These are phyloP conservation scores for Eimeria maxima DNA, from an alignment of 169 alveolate species.

Conservation along the genomic window DNA sequence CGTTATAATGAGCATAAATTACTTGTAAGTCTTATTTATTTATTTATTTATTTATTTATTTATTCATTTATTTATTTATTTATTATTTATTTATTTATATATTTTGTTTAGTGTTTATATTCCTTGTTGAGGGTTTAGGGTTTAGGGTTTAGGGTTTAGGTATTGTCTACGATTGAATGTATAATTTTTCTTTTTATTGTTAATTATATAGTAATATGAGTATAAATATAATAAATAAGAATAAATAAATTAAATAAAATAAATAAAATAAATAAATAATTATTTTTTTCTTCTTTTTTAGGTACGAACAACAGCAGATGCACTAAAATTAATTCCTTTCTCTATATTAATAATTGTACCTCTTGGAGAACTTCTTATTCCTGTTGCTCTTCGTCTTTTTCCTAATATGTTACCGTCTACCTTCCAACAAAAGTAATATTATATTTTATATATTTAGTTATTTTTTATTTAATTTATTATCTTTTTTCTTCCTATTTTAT, in stretches of 20 bases:
- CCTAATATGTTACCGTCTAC: conserved; percentile 95
- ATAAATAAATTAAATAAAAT: neutral
- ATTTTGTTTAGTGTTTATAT: neutral
- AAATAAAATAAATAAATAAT: too few species aligned
- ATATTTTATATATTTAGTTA: neutral
- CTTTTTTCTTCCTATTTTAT: too few species aligned
- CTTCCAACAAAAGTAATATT: conserved; percentile 85
- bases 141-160: neutral
- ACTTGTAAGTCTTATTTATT: conserved; percentile 78
- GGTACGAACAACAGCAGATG: conserved; percentile 91
- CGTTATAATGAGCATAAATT: conserved; percentile 91
- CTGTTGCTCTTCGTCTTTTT: conserved; percentile 92
- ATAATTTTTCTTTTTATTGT: too few species aligned
- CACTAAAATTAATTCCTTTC: conserved; percentile 93
- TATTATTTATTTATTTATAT: too few species aligned
- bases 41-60: neutral
- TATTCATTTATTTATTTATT: neutral
- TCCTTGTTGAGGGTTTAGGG: neutral
- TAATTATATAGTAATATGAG: too few species aligned
- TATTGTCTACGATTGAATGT: too few species aligned
- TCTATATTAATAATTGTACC: conserved; percentile 94
- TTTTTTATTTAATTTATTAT: too few species aligned
- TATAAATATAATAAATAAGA: too few species aligned
- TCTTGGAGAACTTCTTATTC: conserved; percentile 93
- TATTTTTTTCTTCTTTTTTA: neutral